Base-by-base conservation (phyloP, 73 alveolate genomes). In the Paramecium sonneborni region DNA sequence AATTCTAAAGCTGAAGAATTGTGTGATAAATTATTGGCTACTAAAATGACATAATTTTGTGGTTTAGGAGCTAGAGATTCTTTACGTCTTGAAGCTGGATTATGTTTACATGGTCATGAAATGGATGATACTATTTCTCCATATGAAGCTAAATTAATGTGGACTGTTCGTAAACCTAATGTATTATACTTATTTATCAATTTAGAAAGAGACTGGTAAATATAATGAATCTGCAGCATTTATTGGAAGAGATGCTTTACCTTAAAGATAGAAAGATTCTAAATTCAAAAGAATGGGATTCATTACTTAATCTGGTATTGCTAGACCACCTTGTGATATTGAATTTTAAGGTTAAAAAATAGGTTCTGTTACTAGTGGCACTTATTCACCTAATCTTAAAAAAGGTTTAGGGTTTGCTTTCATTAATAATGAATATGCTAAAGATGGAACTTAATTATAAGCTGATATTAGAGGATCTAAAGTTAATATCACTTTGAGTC, bases 21-120 rank as follows among this genome's bases (percentile, higher is more conserved):
- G 68, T 93, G 98, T 70, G 85, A 96, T 67, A 37, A 79, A 82
- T 67, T 95, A 21, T 44, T 93, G 62, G 46, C 94, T 35, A 34
- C 76, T 21, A 90, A 92, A 58, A 93, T 84, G 35, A 58, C 85
- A 18, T 56, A 62, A 23, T 93, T 93, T 39, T 93, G 93, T 58
- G 98, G 99, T 57, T 92, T 97, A 5, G 99, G 99, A 6, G 99
- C 99, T 1, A 96, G 99, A 68, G 99, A 97, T 85, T 93, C 99
- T 18, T 94, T 97, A 38, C 93, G 99, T 48, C 92, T 97, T n/a
- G 99, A 97, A 85, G 98, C 99, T 20, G 99, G 99, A 23, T 98
- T 97, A 26, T 97, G 99, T 92, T 95, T 97, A 23, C 97, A 97
- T 76, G 99, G 99, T 41, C 95, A 95, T 92, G 98, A 92, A 30